A percentile compares a stretch with the other conserved stretches of the same genome.
These are phyloP conservation scores for Mycena leptocephala DNA, from an alignment of 768 basidiomycete species.

Conservation along the genomic window DNA sequence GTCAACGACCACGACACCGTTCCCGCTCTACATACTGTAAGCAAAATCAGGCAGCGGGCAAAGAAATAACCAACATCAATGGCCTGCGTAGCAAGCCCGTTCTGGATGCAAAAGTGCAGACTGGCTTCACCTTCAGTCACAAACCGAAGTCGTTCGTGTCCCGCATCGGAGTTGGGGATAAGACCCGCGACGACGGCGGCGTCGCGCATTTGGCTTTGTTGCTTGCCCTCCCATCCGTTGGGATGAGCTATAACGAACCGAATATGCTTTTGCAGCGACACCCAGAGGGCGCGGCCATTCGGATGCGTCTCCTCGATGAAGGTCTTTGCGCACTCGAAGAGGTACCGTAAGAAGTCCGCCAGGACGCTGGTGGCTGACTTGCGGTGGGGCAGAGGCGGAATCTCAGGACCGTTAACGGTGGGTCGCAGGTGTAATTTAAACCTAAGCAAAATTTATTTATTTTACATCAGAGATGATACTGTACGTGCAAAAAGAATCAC, in stretches of 20 bases:
- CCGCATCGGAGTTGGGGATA: slow-evolving; percentile 53
- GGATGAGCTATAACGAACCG: slow-evolving; percentile 70
- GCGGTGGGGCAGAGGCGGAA: slow-evolving; percentile 59
- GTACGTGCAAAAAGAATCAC: not conserved
- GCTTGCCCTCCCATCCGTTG: slow-evolving; percentile 71
- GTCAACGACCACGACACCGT: slow-evolving; percentile 64
- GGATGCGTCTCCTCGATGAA: slow-evolving; percentile 62
- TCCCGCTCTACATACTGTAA: slow-evolving; percentile 42
- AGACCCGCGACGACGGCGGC: slow-evolving; percentile 66
- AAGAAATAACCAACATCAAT: slow-evolving; percentile 37
- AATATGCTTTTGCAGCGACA: slow-evolving; percentile 54
- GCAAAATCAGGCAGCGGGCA: not conserved
- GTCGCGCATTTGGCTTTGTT: slow-evolving; percentile 65
- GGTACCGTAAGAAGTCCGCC: slow-evolving; percentile 63
- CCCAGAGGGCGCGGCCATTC: slow-evolving; percentile 57
- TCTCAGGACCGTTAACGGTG: slow-evolving; percentile 41
- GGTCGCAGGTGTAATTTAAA: slow-evolving; percentile 62
- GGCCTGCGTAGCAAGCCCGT: slow-evolving; percentile 51
- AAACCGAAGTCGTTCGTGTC: slow-evolving; percentile 59
- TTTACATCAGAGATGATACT: too few species aligned
- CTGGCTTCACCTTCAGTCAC: slow-evolving; percentile 73
- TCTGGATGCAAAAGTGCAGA: slow-evolving; percentile 65
- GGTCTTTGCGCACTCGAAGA: slow-evolving; percentile 55
- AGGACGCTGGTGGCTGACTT: slow-evolving; percentile 62
- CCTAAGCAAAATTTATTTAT: slow-evolving; percentile 40